These are phyloP conservation scores for Yarrowia galli DNA, from an alignment of 1,139 yeast species.

Conservation along the genomic window DNA sequence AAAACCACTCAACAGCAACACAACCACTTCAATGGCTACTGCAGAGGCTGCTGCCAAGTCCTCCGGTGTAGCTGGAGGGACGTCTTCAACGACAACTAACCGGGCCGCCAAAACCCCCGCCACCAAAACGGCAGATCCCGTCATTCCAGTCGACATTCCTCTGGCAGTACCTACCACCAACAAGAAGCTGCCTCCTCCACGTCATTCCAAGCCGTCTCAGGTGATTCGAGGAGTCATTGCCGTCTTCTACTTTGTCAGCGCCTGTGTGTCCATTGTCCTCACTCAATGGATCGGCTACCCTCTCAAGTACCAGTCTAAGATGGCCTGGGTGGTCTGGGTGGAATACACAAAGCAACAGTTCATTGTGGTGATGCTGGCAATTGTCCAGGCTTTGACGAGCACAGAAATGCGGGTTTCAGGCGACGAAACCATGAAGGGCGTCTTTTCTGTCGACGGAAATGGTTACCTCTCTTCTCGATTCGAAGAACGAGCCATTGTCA, in stretches of 20 bases:
- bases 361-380: slow-evolving; percentile 49
- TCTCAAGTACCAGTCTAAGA: slow-evolving; percentile 44
- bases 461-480: slow-evolving; percentile 48
- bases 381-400: slow-evolving; percentile 51
- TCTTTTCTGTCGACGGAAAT: slow-evolving; percentile 44
- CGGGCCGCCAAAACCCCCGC: neutral
- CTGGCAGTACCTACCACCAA: slow-evolving; percentile 32
- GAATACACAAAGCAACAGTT: slow-evolving; percentile 52
- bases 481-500: slow-evolving; percentile 61
- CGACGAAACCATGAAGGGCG: slow-evolving; percentile 47
- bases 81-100: neutral
- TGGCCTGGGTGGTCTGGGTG: slow-evolving; percentile 49
- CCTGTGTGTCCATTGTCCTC: slow-evolving; percentile 42
- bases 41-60: slow-evolving; percentile 5
- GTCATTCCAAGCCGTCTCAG: slow-evolving; percentile 39
- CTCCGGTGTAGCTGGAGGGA: slow-evolving; percentile 11
- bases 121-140: slow-evolving; percentile 8
- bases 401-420: slow-evolving; percentile 49
- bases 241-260: slow-evolving; percentile 40
- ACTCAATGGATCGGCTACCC: slow-evolving; percentile 49
- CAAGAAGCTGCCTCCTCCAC: slow-evolving; percentile 32
- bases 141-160: slow-evolving; percentile 5
- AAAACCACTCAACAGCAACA: neutral
- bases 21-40: slow-evolving; percentile 24
- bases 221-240: slow-evolving; percentile 40